Percentiles rank a stretch among this genome's conserved stretches.
phyloP scores from a whole-genome alignment of 2,329 filamentous ascomycete species.

The Endoconidiophora laricicola region DNA sequence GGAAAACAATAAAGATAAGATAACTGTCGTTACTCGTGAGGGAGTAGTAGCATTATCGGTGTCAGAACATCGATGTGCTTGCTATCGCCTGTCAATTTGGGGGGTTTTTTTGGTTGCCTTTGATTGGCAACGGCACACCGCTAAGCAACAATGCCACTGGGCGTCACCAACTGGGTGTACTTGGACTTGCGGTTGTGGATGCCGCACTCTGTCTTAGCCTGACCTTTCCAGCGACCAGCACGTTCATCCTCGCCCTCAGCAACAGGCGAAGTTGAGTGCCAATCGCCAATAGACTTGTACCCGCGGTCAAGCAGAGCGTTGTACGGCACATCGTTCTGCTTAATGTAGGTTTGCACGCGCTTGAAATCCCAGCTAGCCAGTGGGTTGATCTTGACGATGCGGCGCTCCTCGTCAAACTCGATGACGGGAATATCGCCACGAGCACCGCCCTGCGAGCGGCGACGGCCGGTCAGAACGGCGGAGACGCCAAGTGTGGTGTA shows the following conservation, averaged over 20 bases:
- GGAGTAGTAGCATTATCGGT: background rate
- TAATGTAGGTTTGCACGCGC: constrained; percentile 78
- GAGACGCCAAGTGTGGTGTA: constrained; percentile 77
- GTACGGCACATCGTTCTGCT: constrained; percentile 77
- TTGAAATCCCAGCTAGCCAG: constrained; percentile 86
- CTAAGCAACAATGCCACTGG: background rate
- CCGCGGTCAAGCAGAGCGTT: constrained; percentile 79
- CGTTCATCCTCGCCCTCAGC: constrained; percentile 87
- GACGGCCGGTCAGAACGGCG: constrained; percentile 80
- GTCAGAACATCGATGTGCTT: too few relatives aligned
- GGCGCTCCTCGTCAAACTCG: constrained; percentile 74
- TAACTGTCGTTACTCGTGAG: constrained; percentile 1
- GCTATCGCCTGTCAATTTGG: background rate
- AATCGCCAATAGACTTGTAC: constrained; percentile 98
- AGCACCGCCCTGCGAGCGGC: constrained; percentile 83
- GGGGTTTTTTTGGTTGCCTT: background rate
- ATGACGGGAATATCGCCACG: constrained; percentile 80
- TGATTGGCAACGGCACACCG: background rate
- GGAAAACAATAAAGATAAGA: background rate
- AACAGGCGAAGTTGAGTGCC: constrained; percentile 90
- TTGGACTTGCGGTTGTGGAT: constrained; percentile 96
- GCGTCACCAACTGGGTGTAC: constrained; percentile 52
- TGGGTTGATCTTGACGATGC: constrained; percentile 94
- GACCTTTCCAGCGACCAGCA: constrained; percentile 91
- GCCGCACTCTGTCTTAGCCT: constrained; percentile 89